Conservation (phyloP, 2,329 filamentous ascomycete species). For the Pseudogymnoascus sp. region DNA sequence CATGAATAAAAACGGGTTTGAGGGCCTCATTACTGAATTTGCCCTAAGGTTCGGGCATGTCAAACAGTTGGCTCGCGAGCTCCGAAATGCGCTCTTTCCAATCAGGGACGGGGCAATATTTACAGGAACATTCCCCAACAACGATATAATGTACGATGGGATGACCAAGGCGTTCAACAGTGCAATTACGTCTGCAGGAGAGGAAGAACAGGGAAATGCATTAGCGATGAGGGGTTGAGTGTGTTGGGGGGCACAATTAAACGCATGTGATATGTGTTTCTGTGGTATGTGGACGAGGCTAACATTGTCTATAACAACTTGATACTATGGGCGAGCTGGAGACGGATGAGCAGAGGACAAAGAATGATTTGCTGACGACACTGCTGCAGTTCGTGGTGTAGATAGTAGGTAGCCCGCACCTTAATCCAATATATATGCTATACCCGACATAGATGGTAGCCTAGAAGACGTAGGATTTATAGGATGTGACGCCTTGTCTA, state of each 20-base stretch:
- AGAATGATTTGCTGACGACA: constrained; percentile 60
- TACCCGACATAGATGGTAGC: too few relatives aligned
- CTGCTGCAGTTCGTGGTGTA: constrained; percentile 43
- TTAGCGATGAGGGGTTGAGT: constrained; percentile 61
- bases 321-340: constrained; percentile 50
- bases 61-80: constrained; percentile 18
- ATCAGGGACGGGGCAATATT: constrained; percentile 22
- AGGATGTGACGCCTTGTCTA: too few relatives aligned
- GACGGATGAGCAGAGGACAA: constrained; percentile 44
- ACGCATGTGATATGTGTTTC: constrained; percentile 37
- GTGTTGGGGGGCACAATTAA: constrained; percentile 64
- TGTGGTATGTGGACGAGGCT: constrained; percentile 13
- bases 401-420: neutral
- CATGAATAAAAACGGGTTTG: constrained; percentile 23
- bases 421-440: neutral
- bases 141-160: constrained; percentile 22
- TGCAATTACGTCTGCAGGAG: too few relatives aligned
- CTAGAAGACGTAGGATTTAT: too few relatives aligned
- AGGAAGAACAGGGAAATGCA: constrained; percentile 54
- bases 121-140: constrained; percentile 19
- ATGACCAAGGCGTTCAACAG: constrained; percentile 18
- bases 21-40: constrained; percentile 25
- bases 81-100: constrained; percentile 21
- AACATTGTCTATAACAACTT: constrained; percentile 48
- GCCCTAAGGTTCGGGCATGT: constrained; percentile 24